Conservation (phyloP, 139 green algal species). For the Picochlorum sp. region DNA sequence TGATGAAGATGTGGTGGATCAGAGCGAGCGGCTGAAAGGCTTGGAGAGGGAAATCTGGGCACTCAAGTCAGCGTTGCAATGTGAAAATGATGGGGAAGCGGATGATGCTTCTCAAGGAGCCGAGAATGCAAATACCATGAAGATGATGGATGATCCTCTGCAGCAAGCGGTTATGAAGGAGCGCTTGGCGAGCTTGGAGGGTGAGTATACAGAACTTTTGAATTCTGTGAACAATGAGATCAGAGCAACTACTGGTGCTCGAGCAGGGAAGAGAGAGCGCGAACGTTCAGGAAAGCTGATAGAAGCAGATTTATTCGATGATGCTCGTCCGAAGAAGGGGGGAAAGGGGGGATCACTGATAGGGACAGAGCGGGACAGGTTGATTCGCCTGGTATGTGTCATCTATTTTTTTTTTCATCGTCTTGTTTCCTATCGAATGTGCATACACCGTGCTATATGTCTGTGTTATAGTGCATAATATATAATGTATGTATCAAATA, state of each 20-base stretch:
- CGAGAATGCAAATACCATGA: too few relatives aligned
- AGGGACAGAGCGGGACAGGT: slow-evolving; percentile 75
- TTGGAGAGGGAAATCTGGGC: slow-evolving; percentile 3
- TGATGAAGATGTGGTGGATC: too few relatives aligned
- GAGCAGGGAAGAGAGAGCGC: too few relatives aligned
- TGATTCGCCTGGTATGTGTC: slow-evolving; percentile 56
- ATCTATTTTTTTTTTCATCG: not conserved
- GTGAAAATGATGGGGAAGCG: not conserved
- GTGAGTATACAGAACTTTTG: slow-evolving; percentile 17
- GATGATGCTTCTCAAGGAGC: not conserved
- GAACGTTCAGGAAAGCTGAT: slow-evolving; percentile 1
- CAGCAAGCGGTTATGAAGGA: slow-evolving; percentile 32
- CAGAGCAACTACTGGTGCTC: too few relatives aligned
- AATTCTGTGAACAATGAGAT: not conserved
- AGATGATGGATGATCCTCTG: slow-evolving; percentile 8
- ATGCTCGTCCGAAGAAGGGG: not conserved
- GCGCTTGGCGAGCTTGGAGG: slow-evolving; percentile 26
- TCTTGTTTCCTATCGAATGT: too few relatives aligned
- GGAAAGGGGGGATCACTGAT: slow-evolving; percentile 28
- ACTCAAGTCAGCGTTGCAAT: not conserved
- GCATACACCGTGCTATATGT: too few relatives aligned
- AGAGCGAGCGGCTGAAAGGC: not conserved
- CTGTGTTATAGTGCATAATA: too few relatives aligned
- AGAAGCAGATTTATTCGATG: slow-evolving; percentile 31
- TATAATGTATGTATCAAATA: too few relatives aligned